Evolutionary conservation across 177 flowering plant genomes (phyloP), one percentile per base, ranked within the genome.

Genomic region (Vitis hybrid): DNA sequence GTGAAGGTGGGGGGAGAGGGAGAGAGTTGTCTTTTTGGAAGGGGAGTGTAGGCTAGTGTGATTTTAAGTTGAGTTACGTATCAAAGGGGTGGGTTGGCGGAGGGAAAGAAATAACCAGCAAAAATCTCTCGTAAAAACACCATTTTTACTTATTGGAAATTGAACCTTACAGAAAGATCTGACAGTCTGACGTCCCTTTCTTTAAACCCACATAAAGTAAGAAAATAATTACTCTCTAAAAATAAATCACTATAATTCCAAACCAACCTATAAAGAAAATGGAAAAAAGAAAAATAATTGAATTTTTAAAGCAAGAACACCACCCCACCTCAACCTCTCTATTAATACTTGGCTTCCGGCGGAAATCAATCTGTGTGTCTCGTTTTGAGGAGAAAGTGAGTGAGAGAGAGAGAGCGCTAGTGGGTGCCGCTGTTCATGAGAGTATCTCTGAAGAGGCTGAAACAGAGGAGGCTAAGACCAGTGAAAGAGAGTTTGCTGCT

Each of bases 171-270:
- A 45, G 34, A 39, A 23, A 32, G 45, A 18, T 54, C 72, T 76
- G 72, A 76, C 70, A 61, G 32, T 15, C 64, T 67, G 70, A 72
- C 70, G 75, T 67, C 67, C 56, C 66, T 66, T 66, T 72, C 49
- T 72, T 55, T 45, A 60, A 60, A 59, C 19, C 70, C 71, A 60
- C 69, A 55, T 67, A 68, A 68, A 75, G 56, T 19, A 51, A 62
- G 19, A 56, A 59, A 60, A 32, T 10, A 55, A 55, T 10, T 10
- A 55, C 58, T 13, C 23, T 12, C n/a, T 32, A 52, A 64, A 26
- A 23, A 7, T 13, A n/a, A 13, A 17, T 15, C 6, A 1, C 9
- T 51, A 19, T 60, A 45, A 18, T 39, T 39, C 4, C 4, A 73
- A 4, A 23, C 30, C 30, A 26, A 26, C 30, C 30, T 26, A 26